Evolutionary conservation across 1,139 yeast species (phyloP).

Genomic region (Diutina siamensis): DNA sequence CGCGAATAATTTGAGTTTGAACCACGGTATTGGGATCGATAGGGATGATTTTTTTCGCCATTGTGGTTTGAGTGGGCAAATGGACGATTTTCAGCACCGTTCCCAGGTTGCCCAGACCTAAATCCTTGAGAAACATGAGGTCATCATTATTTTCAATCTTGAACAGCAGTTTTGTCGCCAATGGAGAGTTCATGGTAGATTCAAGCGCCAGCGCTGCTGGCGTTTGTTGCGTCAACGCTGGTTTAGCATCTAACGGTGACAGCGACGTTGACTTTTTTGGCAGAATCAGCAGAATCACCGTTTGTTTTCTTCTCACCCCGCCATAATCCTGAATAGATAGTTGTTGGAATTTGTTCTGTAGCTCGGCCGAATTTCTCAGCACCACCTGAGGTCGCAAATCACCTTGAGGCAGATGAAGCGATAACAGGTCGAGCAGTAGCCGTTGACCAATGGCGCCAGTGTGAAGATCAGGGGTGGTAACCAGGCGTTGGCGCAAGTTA

Average conservation of each 20-base stretch:
- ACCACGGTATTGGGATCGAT: conserved; percentile 74
- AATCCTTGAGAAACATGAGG: conserved; percentile 57
- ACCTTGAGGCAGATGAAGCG: background rate
- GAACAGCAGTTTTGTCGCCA: conserved; percentile 22
- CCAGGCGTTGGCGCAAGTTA: conserved; percentile 9
- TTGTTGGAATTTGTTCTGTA: background rate
- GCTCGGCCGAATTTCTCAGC: background rate
- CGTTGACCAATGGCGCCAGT: conserved; percentile 12
- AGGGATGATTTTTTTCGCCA: conserved; percentile 87
- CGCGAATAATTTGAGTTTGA: conserved; percentile 80
- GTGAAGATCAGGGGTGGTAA: conserved; percentile 12
- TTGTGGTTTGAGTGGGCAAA: conserved; percentile 73
- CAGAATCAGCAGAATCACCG: conserved; percentile 33
- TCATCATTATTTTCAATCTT: conserved; percentile 52
- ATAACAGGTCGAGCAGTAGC: conserved; percentile 19
- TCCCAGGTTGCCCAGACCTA: conserved; percentile 94
- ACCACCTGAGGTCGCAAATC: background rate
- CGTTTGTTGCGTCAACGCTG: background rate
- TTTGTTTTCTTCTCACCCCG: conserved; percentile 15
- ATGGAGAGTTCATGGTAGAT: conserved; percentile 16
- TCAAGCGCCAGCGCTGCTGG: conserved; percentile 3
- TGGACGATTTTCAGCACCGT: conserved; percentile 83
- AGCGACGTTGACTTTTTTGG: conserved; percentile 25
- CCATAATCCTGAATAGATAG: conserved; percentile 16
- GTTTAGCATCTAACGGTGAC: conserved; percentile 10